Evolutionary conservation across 2,329 filamentous ascomycete species (phyloP).

Genomic region (Lecanicillium sp.): DNA sequence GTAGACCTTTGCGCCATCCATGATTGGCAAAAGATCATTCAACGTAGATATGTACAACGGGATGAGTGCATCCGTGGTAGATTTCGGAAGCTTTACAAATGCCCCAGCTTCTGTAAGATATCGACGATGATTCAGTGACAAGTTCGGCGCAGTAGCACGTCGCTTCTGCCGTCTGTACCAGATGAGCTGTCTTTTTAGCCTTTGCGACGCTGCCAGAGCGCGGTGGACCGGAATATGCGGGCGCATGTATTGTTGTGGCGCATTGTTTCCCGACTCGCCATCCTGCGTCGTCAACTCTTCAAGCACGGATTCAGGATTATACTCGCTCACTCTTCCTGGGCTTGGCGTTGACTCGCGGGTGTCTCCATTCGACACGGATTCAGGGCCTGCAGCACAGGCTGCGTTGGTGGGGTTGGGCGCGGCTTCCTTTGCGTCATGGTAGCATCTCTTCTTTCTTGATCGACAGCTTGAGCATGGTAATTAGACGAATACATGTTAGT

Average conservation of each 20-base stretch:
- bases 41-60: slow-evolving; percentile 11
- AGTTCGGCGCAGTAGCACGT: background rate
- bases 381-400: background rate
- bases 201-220: background rate
- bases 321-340: slow-evolving; percentile 11
- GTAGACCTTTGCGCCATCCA: slow-evolving; percentile 10
- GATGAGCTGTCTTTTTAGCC: slow-evolving; percentile 4
- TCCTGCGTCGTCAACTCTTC: slow-evolving; percentile 8
- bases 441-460: slow-evolving; percentile 13
- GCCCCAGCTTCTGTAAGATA: slow-evolving; percentile 13
- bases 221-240: background rate
- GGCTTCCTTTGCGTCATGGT: slow-evolving; percentile 7
- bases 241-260: too few relatives aligned
- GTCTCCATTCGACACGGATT: background rate
- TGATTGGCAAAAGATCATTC: slow-evolving; percentile 12
- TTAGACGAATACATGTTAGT: background rate
- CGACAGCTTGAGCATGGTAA: slow-evolving; percentile 13
- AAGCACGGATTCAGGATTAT: slow-evolving; percentile 14
- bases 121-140: slow-evolving; percentile 8
- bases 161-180: slow-evolving; percentile 13
- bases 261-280: background rate
- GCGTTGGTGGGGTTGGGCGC: background rate
- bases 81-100: slow-evolving; percentile 9
- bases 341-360: slow-evolving; percentile 8
- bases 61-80: slow-evolving; percentile 11